Conservation (phyloP, 108 stramenopile genomes). For the Fistulifera pelliculosa region DNA sequence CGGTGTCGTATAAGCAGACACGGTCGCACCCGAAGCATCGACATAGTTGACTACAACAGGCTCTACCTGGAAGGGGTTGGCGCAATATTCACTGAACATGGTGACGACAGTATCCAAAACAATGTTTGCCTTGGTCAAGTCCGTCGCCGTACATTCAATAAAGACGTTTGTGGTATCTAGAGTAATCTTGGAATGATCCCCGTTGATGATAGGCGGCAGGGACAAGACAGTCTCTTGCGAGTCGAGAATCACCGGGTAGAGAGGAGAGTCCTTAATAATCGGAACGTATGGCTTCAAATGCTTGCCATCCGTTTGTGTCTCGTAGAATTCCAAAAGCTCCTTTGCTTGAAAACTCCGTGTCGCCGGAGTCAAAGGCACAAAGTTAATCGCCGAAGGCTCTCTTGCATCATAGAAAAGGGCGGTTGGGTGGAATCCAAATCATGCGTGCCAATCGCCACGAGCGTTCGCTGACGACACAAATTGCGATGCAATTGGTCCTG, state of each 20-base stretch:
- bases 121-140: conserved; percentile 98
- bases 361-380: conserved; percentile 92
- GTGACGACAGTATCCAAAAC: conserved; percentile 97
- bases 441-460: conserved; percentile 99
- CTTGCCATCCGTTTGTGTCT: conserved; percentile 84
- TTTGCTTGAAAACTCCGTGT: conserved; percentile 51
- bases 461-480: conserved; percentile 93
- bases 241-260: conserved; percentile 94
- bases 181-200: conserved; percentile 82
- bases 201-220: conserved; percentile 98
- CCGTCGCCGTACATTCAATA: conserved; percentile 99
- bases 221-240: conserved; percentile 76
- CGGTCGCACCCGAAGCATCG: conserved; percentile 35
- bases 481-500: conserved; percentile 99
- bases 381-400: conserved; percentile 75
- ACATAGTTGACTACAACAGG: conserved; percentile 91
- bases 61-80: conserved; percentile 82
- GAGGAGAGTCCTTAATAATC: conserved; percentile 88
- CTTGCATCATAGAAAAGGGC: conserved; percentile 89
- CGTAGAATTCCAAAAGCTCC: conserved; percentile 74
- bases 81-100: conserved; percentile 95
- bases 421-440: conserved; percentile 89
- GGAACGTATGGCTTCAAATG: conserved; percentile 96
- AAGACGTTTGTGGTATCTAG: conserved; percentile 94
- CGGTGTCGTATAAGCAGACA: conserved; percentile 70